A percentile compares a stretch with the other conserved stretches of the same genome.
These are phyloP conservation scores for Mycena epipterygia DNA, from an alignment of 768 basidiomycete genomes.

Conservation along the genomic window DNA sequence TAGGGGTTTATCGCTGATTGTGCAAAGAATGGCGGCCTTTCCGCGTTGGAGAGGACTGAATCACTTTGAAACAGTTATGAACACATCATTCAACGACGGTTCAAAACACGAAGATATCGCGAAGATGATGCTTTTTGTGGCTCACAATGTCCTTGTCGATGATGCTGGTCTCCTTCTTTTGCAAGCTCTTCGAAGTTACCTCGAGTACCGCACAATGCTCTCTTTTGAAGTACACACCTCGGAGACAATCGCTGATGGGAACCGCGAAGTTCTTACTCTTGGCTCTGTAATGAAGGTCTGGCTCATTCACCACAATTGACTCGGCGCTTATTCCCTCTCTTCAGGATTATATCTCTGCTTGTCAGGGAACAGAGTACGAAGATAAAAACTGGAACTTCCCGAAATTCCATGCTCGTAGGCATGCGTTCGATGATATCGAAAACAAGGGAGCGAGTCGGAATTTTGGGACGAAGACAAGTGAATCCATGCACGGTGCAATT, in stretches of 20 bases:
- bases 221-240: conserved; percentile 50
- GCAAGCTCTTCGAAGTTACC: conserved; percentile 44
- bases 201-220: conserved; percentile 45
- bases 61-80: no score
- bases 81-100: conserved; percentile 49
- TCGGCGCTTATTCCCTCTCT: background rate
- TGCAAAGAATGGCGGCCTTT: conserved; percentile 42
- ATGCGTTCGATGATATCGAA: conserved; percentile 34
- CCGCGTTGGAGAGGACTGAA: conserved; percentile 50
- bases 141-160: conserved; percentile 39
- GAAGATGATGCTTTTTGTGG: conserved; percentile 49
- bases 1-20: background rate
- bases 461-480: conserved; percentile 42
- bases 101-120: conserved; percentile 52
- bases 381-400: conserved; percentile 42
- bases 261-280: conserved; percentile 37
- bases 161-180: conserved; percentile 44
- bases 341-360: background rate
- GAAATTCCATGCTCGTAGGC: background rate
- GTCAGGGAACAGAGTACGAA: background rate
- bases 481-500: no score
- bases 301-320: background rate
- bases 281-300: conserved; percentile 39
- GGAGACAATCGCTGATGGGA: conserved; percentile 25
- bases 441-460: conserved; percentile 31